Conservation (phyloP, 768 basidiomycete species). For the Peribolospora baueri region DNA sequence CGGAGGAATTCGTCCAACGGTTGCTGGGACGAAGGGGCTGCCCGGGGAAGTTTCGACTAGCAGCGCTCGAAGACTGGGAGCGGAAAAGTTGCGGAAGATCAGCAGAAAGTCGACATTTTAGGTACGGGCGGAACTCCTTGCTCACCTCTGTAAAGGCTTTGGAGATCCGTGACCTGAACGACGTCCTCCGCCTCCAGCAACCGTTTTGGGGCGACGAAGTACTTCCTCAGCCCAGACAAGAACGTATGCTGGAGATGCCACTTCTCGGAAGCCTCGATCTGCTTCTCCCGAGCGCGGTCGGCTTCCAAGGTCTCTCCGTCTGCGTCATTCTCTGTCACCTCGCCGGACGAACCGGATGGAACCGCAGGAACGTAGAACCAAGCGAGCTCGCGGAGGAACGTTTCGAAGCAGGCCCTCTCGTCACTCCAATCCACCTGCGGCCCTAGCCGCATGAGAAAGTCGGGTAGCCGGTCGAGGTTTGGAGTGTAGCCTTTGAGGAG, state of each 20-base stretch:
- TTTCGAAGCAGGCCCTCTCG: slow-evolving; percentile 62
- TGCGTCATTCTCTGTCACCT: neutral
- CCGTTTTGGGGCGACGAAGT: slow-evolving; percentile 43
- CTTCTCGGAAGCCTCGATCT: slow-evolving; percentile 22
- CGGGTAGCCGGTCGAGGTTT: slow-evolving; percentile 65
- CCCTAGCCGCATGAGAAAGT: neutral
- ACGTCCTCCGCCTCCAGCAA: slow-evolving; percentile 42
- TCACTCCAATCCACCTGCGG: slow-evolving; percentile 63
- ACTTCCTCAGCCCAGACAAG: slow-evolving; percentile 61
- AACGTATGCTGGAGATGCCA: slow-evolving; percentile 84
- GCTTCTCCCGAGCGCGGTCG: slow-evolving; percentile 8
- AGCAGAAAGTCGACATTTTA: too few relatives aligned
- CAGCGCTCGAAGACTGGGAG: too few relatives aligned
- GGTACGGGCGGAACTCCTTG: too few relatives aligned
- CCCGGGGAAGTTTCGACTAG: too few relatives aligned
- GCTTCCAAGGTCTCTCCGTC: slow-evolving; percentile 2
- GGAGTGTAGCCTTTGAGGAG: slow-evolving; percentile 71
- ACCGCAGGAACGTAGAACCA: slow-evolving; percentile 63
- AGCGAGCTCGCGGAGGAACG: slow-evolving; percentile 67
- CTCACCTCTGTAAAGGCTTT: slow-evolving; percentile 54
- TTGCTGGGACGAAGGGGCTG: too few relatives aligned
- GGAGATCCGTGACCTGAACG: slow-evolving; percentile 66
- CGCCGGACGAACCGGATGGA: neutral
- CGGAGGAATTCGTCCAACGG: too few relatives aligned
- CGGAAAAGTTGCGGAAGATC: too few relatives aligned